Evolutionary conservation across 352 stramenopile species (phyloP).

Genomic region (Pythium rhizo-oryzae): DNA sequence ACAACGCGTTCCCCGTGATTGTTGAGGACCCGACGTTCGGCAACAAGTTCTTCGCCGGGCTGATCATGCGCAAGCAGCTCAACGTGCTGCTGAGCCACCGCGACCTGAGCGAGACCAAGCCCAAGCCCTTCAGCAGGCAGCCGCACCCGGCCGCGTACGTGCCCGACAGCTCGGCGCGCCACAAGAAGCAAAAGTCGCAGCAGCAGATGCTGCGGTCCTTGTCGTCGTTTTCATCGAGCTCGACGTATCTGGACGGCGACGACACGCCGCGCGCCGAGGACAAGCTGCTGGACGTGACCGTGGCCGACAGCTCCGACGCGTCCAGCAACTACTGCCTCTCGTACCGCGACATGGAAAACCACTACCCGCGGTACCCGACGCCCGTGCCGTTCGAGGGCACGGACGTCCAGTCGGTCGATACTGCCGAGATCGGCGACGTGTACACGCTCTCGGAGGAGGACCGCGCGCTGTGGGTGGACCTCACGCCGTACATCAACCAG

Average conservation of each 20-base stretch:
- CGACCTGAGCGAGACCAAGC: slow-evolving; percentile 67
- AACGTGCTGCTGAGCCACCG: slow-evolving; percentile 73
- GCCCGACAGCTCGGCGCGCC: slow-evolving; percentile 32
- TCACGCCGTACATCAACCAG: slow-evolving; percentile 98
- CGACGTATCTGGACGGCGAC: background rate
- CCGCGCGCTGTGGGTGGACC: slow-evolving; percentile 92
- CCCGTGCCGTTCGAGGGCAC: slow-evolving; percentile 43
- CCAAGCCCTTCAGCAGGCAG: slow-evolving; percentile 74
- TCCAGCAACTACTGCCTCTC: slow-evolving; percentile 56
- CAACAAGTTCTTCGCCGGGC: slow-evolving; percentile 79
- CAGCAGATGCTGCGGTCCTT: slow-evolving; percentile 1
- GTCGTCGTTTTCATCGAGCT: slow-evolving; percentile 1
- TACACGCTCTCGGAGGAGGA: slow-evolving; percentile 83
- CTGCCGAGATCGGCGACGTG: slow-evolving; percentile 19
- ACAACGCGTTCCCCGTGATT: slow-evolving; percentile 90
- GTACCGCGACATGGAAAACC: slow-evolving; percentile 80
- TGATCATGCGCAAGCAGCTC: slow-evolving; percentile 84
- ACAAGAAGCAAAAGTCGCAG: slow-evolving; percentile 21
- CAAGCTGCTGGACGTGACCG: slow-evolving; percentile 36
- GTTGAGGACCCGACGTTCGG: slow-evolving; percentile 84
- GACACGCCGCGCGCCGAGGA: slow-evolving; percentile 45
- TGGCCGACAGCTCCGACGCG: background rate
- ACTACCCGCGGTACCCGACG: slow-evolving; percentile 84
- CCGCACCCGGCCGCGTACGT: slow-evolving; percentile 54
- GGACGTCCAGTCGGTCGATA: slow-evolving; percentile 38